A percentile compares a stretch with the other conserved stretches of the same genome.
Evolutionary conservation across 2,329 filamentous ascomycete species (phyloP).

Genomic region (Neoarthrinium moseri): DNA sequence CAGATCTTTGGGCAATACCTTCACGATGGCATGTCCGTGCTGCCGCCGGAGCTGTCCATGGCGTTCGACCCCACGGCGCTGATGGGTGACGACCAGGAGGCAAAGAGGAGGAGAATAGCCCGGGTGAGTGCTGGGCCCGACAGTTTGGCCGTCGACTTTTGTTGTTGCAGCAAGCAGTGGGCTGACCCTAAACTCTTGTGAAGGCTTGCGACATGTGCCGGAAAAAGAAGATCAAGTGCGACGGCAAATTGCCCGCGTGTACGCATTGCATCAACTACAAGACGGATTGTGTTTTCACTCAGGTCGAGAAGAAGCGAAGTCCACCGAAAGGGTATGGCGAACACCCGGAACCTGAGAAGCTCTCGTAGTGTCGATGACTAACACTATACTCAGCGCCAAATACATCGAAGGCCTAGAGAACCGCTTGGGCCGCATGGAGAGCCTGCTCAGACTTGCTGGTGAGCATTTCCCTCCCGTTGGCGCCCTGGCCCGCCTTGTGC

Average conservation of each 20-base stretch:
- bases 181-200: conserved; percentile 14
- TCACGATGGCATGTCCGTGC: conserved; percentile 58
- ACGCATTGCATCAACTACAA: conserved; percentile 98
- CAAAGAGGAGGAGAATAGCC: conserved; percentile 86
- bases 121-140: conserved; percentile 56
- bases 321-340: conserved; percentile 84
- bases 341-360: neutral
- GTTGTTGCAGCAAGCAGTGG: neutral
- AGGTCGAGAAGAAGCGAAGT: conserved; percentile 97
- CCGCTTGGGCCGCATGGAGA: conserved; percentile 92
- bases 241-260: conserved; percentile 91
- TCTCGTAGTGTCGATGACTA: no score
- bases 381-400: conserved; percentile 65
- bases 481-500: neutral
- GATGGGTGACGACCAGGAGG: conserved; percentile 70
- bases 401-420: conserved; percentile 98
- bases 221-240: conserved; percentile 97
- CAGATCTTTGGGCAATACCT: conserved; percentile 68
- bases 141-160: neutral
- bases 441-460: conserved; percentile 80
- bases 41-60: conserved; percentile 59
- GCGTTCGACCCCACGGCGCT: conserved; percentile 56
- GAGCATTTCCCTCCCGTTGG: conserved; percentile 17
- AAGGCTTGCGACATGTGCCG: conserved; percentile 95
- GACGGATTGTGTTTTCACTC: conserved; percentile 94